A percentile compares a stretch with the other conserved stretches of the same genome.
These are phyloP conservation scores for Pythium myriotylum DNA, from an alignment of 352 stramenopile genomes.

Conservation along the genomic window DNA sequence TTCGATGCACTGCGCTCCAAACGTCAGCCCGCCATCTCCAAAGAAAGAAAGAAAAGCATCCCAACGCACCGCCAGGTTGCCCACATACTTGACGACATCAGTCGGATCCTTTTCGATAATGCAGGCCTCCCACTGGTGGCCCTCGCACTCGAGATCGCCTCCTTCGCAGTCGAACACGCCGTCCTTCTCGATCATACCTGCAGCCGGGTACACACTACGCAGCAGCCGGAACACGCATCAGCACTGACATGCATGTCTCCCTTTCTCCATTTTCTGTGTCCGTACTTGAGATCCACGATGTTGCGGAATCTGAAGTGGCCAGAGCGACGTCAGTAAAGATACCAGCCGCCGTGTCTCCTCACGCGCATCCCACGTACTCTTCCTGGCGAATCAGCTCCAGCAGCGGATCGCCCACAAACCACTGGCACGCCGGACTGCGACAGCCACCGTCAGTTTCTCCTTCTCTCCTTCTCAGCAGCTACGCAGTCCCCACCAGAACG, in stretches of 20 bases:
- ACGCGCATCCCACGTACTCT: slow-evolving; percentile 37
- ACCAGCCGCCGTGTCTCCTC: no score
- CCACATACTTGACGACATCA: slow-evolving; percentile 78
- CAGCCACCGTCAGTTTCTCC: neutral
- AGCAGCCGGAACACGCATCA: slow-evolving; percentile 5
- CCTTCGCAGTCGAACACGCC: slow-evolving; percentile 63
- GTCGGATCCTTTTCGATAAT: slow-evolving; percentile 73
- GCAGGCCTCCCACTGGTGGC: slow-evolving; percentile 72
- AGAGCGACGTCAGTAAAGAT: slow-evolving; percentile 3
- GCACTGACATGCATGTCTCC: neutral
- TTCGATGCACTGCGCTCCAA: slow-evolving; percentile 62
- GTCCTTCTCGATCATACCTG: slow-evolving; percentile 69
- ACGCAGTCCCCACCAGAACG: slow-evolving; percentile 53
- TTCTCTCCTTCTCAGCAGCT: neutral
- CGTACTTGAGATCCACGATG: slow-evolving; percentile 69
- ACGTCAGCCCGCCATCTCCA: neutral
- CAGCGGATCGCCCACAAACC: slow-evolving; percentile 74
- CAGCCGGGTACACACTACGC: slow-evolving; percentile 64
- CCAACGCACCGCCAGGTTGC: slow-evolving; percentile 61
- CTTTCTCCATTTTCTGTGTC: no score
- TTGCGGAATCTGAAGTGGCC: slow-evolving; percentile 58
- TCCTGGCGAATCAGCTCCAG: slow-evolving; percentile 69
- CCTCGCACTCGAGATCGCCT: slow-evolving; percentile 69
- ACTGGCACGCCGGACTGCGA: slow-evolving; percentile 77
- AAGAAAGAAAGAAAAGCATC: slow-evolving; percentile 8